These are phyloP conservation scores for apple (Malus domestica) DNA, from an alignment of 306 rosid genomes.

Conservation along the genomic window ASM211411v1 NC_041798.1:23665501-23666000, in stretches of 20 bases:
- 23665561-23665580: slow-evolving; percentile 98
- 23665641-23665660: slow-evolving; percentile 88
- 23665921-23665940: not conserved
- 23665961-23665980: not conserved
- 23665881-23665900: not conserved
- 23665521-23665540: slow-evolving; percentile 83
- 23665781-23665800: slow-evolving; percentile 91
- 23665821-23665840: slow-evolving; percentile 93
- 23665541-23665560: slow-evolving; percentile 90
- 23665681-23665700: slow-evolving; percentile 76
- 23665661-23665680: slow-evolving; percentile 86
- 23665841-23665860: slow-evolving; percentile 36
- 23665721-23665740: slow-evolving; percentile 95
- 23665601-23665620: slow-evolving; percentile 95
- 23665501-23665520: slow-evolving; percentile 17
- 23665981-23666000: not conserved
- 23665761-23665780: slow-evolving; percentile 99
- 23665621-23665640: slow-evolving; percentile 91
- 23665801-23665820: slow-evolving; percentile 97
- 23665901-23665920: not conserved
- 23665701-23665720: slow-evolving; percentile 84
- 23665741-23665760: slow-evolving; percentile 98
- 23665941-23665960: not conserved
- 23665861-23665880: not conserved
- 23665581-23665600: slow-evolving; percentile 95